Percentiles rank a stretch among this genome's conserved stretches.
phyloP scores from a whole-genome alignment of 2,329 filamentous ascomycete species.

The Nemania serpens region DNA sequence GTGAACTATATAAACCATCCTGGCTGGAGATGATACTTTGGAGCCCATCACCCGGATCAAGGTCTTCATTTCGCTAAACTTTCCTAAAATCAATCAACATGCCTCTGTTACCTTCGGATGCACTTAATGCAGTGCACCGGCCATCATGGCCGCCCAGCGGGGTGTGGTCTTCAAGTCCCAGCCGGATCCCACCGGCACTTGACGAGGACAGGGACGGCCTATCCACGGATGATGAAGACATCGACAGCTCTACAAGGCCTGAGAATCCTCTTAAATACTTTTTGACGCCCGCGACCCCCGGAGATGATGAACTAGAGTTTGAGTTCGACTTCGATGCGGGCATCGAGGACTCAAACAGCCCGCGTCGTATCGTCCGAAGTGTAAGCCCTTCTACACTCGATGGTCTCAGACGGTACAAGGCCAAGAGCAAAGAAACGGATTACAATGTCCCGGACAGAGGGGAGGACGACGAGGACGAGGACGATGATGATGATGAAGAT shows the following conservation, averaged over 20 bases:
- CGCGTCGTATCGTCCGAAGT: constrained; percentile 54
- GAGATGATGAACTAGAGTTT: constrained; percentile 49
- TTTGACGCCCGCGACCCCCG: constrained; percentile 53
- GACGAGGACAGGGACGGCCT: constrained; percentile 48
- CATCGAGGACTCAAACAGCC: constrained; percentile 56
- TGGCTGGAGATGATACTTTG: constrained; percentile 25
- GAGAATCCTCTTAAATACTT: constrained; percentile 62
- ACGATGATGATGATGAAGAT: constrained; percentile 52
- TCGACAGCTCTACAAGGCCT: constrained; percentile 48
- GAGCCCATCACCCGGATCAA: constrained; percentile 21
- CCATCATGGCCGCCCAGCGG: constrained; percentile 44
- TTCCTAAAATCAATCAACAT: constrained; percentile 32
- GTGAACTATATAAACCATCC: constrained; percentile 13
- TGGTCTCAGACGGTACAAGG: constrained; percentile 52
- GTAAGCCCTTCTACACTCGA: constrained; percentile 62
- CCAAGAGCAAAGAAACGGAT: constrained; percentile 47
- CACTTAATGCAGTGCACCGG: constrained; percentile 42
- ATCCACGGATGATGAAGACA: constrained; percentile 51
- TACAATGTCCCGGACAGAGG: constrained; percentile 49
- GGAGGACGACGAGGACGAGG: constrained; percentile 49
- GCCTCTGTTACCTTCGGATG: constrained; percentile 35
- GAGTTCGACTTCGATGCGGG: constrained; percentile 60
- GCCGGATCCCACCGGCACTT: constrained; percentile 50
- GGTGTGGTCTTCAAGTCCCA: constrained; percentile 56
- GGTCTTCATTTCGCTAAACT: constrained; percentile 8